Percentiles rank a stretch among this genome's conserved stretches.
Evolutionary conservation across 2,329 filamentous ascomycete species (phyloP).

Genomic region (Pseudocercospora fijiensis): DNA sequence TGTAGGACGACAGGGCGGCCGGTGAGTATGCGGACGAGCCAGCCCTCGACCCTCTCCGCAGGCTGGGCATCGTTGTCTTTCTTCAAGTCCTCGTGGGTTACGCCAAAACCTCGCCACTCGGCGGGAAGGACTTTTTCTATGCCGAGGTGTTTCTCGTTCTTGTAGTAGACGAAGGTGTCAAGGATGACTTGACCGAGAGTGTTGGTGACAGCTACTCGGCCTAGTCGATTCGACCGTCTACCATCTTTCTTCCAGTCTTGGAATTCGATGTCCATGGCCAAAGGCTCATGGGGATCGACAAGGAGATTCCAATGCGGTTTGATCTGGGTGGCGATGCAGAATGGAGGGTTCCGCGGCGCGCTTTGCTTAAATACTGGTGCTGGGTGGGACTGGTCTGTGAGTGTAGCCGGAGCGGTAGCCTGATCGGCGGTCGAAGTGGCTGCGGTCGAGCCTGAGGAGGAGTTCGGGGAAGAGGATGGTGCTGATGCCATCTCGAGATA

Average conservation of each 20-base stretch:
- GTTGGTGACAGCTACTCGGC: constrained; percentile 13
- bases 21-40: constrained; percentile 6
- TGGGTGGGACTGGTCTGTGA: neutral
- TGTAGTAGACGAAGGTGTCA: constrained; percentile 12
- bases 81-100: constrained; percentile 9
- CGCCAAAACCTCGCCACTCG: constrained; percentile 6
- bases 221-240: no score
- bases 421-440: neutral
- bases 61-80: constrained; percentile 9
- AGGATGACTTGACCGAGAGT: constrained; percentile 12
- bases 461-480: no score
- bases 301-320: constrained; percentile 11
- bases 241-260: constrained; percentile 15
- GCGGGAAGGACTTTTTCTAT: constrained; percentile 6
- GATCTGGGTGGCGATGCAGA: constrained; percentile 4
- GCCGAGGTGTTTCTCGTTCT: constrained; percentile 11
- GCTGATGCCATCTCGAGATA: no score
- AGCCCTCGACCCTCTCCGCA: constrained; percentile 10
- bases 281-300: constrained; percentile 6
- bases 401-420: constrained; percentile 2
- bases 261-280: constrained; percentile 13
- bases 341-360: neutral
- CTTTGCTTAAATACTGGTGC: neutral
- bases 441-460: no score
- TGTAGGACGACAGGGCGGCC: constrained; percentile 13